Percentiles rank a stretch among this genome's conserved stretches.
These are phyloP conservation scores for Amauroascus verrucosus DNA, from an alignment of 2,329 filamentous ascomycete genomes.

Conservation along the genomic window DNA sequence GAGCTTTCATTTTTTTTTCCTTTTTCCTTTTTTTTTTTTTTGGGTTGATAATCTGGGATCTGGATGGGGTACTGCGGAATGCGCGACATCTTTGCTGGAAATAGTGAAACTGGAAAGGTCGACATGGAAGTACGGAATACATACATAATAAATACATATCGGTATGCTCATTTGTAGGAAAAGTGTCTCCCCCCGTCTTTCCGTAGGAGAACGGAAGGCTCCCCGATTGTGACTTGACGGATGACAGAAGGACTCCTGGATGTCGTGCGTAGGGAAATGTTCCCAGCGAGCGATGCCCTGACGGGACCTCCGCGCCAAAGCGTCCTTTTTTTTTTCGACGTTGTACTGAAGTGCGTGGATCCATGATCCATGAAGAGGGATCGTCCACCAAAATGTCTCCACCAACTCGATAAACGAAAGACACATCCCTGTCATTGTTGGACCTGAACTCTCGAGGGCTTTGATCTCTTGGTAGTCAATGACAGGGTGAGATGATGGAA, in stretches of 20 bases:
- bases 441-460: background rate
- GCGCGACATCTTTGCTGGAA: slow-evolving; percentile 4
- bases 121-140: no score
- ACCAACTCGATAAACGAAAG: slow-evolving; percentile 4
- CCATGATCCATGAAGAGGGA: slow-evolving; percentile 2
- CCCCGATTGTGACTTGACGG: no score
- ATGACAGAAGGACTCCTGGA: background rate
- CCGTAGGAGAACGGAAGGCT: no score
- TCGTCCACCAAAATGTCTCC: background rate
- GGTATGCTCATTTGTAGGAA: background rate
- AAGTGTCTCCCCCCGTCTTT: no score
- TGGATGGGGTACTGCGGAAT: background rate
- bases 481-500: no score
- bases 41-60: no score
- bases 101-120: no score
- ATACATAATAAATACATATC: no score
- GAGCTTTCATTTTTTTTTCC: background rate
- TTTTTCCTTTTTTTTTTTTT: background rate
- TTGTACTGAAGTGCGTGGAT: slow-evolving; percentile 3
- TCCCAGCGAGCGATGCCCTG: background rate
- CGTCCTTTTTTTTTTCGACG: background rate
- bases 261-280: background rate
- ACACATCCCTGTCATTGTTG: background rate
- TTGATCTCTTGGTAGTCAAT: no score
- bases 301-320: slow-evolving; percentile 1